Conservation (phyloP, 352 stramenopile genomes). For the Pythium brachiatum region DNA sequence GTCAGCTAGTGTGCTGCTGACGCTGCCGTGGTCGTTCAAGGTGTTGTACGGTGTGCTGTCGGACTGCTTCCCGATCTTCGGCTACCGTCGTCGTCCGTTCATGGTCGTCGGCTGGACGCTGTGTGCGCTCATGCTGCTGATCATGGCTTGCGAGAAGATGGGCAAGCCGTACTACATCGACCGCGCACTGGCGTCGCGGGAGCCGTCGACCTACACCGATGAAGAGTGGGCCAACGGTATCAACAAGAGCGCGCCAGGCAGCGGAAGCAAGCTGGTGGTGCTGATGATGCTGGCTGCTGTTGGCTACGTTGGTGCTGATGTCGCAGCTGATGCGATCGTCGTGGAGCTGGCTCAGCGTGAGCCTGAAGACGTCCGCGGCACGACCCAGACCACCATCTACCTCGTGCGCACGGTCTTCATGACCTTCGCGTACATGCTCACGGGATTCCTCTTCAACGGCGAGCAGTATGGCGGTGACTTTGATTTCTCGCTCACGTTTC, state of each 20-base stretch:
- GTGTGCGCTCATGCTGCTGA: neutral
- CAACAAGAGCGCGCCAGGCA: neutral
- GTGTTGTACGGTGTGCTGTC: neutral
- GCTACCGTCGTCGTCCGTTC: neutral
- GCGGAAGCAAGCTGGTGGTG: neutral
- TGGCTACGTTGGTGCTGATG: neutral
- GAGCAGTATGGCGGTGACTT: neutral
- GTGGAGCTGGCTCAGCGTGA: neutral
- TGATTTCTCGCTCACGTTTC: neutral
- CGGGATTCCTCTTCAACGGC: neutral
- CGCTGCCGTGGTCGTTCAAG: neutral
- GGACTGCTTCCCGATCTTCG: neutral
- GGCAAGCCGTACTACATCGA: neutral
- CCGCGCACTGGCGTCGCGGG: neutral
- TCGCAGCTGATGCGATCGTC: neutral
- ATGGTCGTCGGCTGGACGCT: neutral
- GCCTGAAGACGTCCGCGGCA: neutral
- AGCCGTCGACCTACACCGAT: neutral
- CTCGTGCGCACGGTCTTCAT: neutral
- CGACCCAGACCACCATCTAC: neutral
- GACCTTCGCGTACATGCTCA: neutral
- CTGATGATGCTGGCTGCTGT: neutral
- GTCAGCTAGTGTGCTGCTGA: neutral
- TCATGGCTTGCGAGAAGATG: neutral
- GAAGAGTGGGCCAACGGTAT: neutral